Conservation (phyloP, 345 rosid genomes). For the Corymbia maculata region DNA sequence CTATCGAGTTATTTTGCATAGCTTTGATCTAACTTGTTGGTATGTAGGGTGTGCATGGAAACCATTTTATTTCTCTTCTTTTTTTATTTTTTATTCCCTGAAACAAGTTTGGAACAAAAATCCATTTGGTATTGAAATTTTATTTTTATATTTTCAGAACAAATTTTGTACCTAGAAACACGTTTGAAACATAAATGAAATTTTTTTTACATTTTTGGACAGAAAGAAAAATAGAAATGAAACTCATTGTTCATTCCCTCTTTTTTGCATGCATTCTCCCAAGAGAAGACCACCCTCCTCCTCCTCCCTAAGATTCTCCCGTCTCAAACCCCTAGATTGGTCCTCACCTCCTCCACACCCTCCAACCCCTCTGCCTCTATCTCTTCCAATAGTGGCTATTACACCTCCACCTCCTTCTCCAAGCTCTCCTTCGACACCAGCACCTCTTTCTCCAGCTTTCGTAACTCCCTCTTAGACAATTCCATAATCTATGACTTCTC, state of each 20-base stretch:
- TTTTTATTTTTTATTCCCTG: fast-evolving
- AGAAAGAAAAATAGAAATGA: no score
- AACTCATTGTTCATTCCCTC: fast-evolving
- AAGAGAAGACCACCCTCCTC: no score
- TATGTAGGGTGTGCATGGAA: neutral
- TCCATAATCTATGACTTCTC: no score
- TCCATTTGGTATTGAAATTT: fast-evolving
- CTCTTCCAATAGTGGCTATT: neutral
- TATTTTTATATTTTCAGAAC: no score
- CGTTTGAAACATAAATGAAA: no score
- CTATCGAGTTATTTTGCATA: no score
- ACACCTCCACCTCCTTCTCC: neutral
- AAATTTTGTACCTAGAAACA: no score
- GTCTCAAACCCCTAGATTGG: no score
- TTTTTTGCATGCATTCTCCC: no score
- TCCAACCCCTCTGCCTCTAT: neutral
- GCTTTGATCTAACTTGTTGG: no score
- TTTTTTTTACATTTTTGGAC: no score
- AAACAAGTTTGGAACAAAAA: fast-evolving
- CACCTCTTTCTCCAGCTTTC: neutral
- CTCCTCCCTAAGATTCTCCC: neutral
- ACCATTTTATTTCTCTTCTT: fast-evolving
- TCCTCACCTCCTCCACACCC: neutral
- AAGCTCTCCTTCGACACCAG: neutral
- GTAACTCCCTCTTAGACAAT: neutral